Base-by-base conservation (phyloP, 2,329 filamentous ascomycete species). In the Talaromyces albobiverticillius region DNA sequence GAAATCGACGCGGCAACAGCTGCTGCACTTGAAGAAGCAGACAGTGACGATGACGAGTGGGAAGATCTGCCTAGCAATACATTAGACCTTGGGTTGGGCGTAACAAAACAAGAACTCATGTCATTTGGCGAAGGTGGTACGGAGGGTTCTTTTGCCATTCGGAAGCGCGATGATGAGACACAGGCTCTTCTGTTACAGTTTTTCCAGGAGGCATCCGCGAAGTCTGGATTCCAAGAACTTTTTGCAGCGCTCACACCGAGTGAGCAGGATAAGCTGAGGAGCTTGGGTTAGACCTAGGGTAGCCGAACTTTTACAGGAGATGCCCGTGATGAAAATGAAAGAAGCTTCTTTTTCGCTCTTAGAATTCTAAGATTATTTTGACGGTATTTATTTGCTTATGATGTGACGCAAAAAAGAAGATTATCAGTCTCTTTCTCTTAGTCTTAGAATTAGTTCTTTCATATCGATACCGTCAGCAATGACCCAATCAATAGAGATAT, bases 81-180 rank as follows among this genome's bases (percentile, higher is more conserved):
- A 2, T 74, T 95, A 11, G 91, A 95, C 68, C 81, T 96, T n/a
- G 85, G 84, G 40, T 76, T 87, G 11, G 85, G 81, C 3, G 73
- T 79, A 23, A 86, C 82, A 38, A 88, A 88, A 70, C 78, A 82
- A 18, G 89, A 95, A 57, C 80, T 96, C 42, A 95, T 96, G 89
- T 83, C 85, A 1, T 90, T 83, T 64, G 82, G 84, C 42, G 79
- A 80, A 14, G 71, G 67, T 2, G 78, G 75, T 1, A 76, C 78
- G 2, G 80, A 80, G 46, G 70, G 70, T 2, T 74, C 76, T 1
- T 73, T 74, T 43, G 69, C 68, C 3, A 72, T 71, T 52, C 83
- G 91, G 51, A 83, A 87, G 65, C 83, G 86, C 31, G 93, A 97
- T 67, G 90, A 96, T 66, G 91, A 96, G 78, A 96, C 92, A 7